Evolutionary conservation across 352 stramenopile species (phyloP).

Genomic region (Aphanomyces stellatus): DNA sequence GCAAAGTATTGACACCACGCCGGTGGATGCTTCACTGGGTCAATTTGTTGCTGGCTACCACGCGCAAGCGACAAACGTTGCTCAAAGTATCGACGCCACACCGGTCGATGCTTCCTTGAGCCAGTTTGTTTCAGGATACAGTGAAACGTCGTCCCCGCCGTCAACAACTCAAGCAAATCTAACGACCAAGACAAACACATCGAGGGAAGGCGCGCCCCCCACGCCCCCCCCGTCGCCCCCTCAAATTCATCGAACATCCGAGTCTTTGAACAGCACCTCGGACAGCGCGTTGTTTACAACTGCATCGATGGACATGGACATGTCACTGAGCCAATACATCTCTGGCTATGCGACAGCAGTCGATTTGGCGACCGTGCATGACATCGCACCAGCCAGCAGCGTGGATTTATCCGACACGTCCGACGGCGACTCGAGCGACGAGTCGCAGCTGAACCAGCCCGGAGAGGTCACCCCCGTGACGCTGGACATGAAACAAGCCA

Average conservation of each 20-base stretch:
- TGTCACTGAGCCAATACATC: conserved; percentile 3
- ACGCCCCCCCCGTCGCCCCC: too few species aligned
- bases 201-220: too few species aligned
- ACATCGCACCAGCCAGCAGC: too few species aligned
- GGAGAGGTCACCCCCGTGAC: too few species aligned
- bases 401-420: too few species aligned
- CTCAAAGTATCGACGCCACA: background rate
- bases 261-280: background rate
- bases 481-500: too few species aligned
- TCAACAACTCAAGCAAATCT: too few species aligned
- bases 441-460: too few species aligned
- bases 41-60: background rate
- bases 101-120: background rate
- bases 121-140: background rate
- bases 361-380: background rate
- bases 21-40: background rate
- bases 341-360: background rate
- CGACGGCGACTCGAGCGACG: too few species aligned
- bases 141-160: background rate
- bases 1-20: background rate
- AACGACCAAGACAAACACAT: too few species aligned
- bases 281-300: background rate
- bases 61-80: background rate
- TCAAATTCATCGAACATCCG: too few species aligned
- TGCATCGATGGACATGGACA: background rate